Base-by-base conservation (phyloP, 83 land plant genomes). In the Picea engelmannii region DNA sequence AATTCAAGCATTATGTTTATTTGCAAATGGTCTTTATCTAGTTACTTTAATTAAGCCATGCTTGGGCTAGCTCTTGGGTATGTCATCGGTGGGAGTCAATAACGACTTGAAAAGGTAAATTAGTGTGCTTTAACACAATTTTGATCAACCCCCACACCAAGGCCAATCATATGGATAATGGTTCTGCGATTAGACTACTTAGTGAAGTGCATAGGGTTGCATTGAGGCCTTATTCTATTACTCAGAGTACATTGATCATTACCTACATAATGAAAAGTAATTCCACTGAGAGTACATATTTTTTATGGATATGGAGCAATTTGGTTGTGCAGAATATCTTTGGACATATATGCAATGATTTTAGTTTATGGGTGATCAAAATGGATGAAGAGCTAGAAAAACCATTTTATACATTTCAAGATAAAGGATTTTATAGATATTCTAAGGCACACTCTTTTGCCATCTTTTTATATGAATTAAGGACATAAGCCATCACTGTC, bases 301-400 rank as follows among this genome's bases (percentile, higher is more conserved):
- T 64, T 91, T 82, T 84, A 79, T 42, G 78, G 96, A 96, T 59
- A 94, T 98, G 99, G 86, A 82, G 52, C 79, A 79, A 4, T 81
- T 79, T 23, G 74, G 79, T 18, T 93, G 96, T 71, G 90, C 89
- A 79, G 93, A 96, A 63, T 98, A 96, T 80, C 82, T 95, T 21
- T 96, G 99, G 97, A 93, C 99, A 63, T 96, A 95, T 81, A 96
- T 89, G 93, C 98, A 6, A 90, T 96, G 98, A 89, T 96, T 61
- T 95, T 95, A 21, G 92, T 94, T 40, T 95, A 87, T 82, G 95
- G 96, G 21, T 85, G 99, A 71, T 85, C 91, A 68, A 95, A 17
- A 66, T 82, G 78, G 81, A 87, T 5, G 76, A 62, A 9, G 85
- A 87, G 24, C 98, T 95, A 0, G 87, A 85, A 77, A 31, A 82